Evolutionary conservation across 768 basidiomycete species (phyloP).

Genomic region (Mycena vitilis): DNA sequence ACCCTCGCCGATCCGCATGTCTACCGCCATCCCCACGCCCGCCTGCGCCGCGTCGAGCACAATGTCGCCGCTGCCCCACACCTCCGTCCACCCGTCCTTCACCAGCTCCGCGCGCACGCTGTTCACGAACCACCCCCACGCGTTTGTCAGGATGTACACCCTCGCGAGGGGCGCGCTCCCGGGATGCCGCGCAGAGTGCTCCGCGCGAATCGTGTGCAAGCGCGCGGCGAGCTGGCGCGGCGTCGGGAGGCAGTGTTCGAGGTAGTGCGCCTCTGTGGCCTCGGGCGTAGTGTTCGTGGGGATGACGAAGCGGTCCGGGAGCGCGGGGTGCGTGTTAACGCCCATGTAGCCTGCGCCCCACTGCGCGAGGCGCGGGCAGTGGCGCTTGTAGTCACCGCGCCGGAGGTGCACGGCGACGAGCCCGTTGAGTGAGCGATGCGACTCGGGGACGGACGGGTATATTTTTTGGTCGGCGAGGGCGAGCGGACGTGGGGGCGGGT

Average conservation of each 20-base stretch:
- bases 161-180: conserved; percentile 34
- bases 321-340: conserved; percentile 56
- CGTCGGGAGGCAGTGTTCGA: conserved; percentile 57
- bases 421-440: conserved; percentile 47
- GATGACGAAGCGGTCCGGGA: conserved; percentile 54
- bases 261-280: conserved; percentile 48
- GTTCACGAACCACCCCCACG: conserved; percentile 55
- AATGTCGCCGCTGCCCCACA: conserved; percentile 56
- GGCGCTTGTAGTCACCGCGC: conserved; percentile 67
- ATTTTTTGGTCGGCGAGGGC: conserved; percentile 16
- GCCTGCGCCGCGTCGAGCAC: conserved; percentile 57
- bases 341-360: conserved; percentile 63
- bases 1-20: conserved; percentile 56
- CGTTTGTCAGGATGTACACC: conserved; percentile 67
- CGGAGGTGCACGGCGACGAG: conserved; percentile 68
- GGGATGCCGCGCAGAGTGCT: conserved; percentile 43
- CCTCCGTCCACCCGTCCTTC: conserved; percentile 63
- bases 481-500: conserved; percentile 29
- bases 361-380: conserved; percentile 61
- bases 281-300: conserved; percentile 21
- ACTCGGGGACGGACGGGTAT: conserved; percentile 15
- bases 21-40: conserved; percentile 50
- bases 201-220: conserved; percentile 48
- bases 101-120: conserved; percentile 51
- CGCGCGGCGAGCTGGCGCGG: conserved; percentile 54